phyloP scores from a whole-genome alignment of 306 rosid species.

The Hylodesmum podocarpum region DNA sequence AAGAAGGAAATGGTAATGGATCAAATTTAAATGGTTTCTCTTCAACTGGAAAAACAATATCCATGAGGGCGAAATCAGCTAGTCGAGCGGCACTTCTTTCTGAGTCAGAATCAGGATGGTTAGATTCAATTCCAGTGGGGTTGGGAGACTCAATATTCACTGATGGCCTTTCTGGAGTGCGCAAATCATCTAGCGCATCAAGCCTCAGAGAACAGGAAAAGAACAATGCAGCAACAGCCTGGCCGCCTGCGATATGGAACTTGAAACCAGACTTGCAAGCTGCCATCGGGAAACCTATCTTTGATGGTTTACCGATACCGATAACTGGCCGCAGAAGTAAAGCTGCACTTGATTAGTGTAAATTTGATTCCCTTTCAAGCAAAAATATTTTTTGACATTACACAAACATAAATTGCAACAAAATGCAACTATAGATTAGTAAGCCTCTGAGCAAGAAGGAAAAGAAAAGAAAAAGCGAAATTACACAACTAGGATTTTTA shows the following conservation, averaged over 20 bases:
- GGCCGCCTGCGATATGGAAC: conserved; percentile 70
- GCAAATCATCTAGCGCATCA: conserved; percentile 66
- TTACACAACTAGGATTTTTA: conserved; percentile 41
- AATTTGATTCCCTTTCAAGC: conserved; percentile 10
- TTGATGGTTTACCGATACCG: conserved; percentile 85
- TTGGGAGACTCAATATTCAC: conserved; percentile 69
- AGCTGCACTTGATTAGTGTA: conserved; percentile 76
- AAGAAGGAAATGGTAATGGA: conserved; percentile 56
- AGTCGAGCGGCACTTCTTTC: conserved; percentile 49
- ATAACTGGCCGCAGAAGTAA: conserved; percentile 76
- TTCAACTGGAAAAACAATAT: conserved; percentile 63
- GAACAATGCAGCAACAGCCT: conserved; percentile 43
- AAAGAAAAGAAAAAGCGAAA: not conserved
- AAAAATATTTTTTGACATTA: conserved; percentile 41
- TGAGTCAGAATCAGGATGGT: conserved; percentile 60
- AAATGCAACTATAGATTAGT: conserved; percentile 31
- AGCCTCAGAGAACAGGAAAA: conserved; percentile 74
- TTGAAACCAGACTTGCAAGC: conserved; percentile 74
- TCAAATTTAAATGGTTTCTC: conserved; percentile 49
- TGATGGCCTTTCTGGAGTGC: conserved; percentile 50
- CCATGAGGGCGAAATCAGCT: conserved; percentile 71
- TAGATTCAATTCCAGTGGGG: conserved; percentile 64
- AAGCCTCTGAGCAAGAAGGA: conserved; percentile 20
- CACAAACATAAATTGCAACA: conserved; percentile 40
- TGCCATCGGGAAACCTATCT: conserved; percentile 63